Conservation (phyloP, 495 filamentous ascomycete species). For the Aspergillus ellipticus region DNA sequence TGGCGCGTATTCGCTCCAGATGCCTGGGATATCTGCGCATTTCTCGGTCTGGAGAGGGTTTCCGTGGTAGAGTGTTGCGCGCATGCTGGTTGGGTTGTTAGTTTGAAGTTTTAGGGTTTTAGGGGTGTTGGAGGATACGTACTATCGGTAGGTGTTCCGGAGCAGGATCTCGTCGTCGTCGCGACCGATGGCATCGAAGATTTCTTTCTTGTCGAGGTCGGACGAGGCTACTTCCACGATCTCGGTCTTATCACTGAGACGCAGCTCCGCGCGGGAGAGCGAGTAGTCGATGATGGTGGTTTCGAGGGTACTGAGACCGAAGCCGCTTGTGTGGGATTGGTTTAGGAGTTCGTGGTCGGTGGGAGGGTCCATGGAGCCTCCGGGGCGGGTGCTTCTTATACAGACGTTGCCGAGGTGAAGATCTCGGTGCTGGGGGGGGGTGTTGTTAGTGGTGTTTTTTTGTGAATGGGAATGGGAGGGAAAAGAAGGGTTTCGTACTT, state of each 20-base stretch:
- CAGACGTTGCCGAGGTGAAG: slow-evolving; percentile 88
- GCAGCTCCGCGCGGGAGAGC: slow-evolving; percentile 61
- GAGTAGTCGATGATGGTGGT: slow-evolving; percentile 90
- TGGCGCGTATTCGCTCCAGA: slow-evolving; percentile 46
- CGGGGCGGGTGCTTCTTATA: slow-evolving; percentile 47
- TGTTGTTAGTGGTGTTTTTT: slow-evolving; percentile 3
- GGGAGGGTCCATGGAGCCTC: slow-evolving; percentile 32
- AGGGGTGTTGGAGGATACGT: slow-evolving; percentile 21
- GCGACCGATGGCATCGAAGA: slow-evolving; percentile 42
- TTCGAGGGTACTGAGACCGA: slow-evolving; percentile 66
- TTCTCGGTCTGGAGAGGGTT: slow-evolving; percentile 30
- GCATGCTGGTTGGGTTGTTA: slow-evolving; percentile 35
- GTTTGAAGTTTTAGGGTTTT: too few species aligned
- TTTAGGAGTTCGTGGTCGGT: slow-evolving; percentile 28
- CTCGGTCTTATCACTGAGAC: slow-evolving; percentile 21
- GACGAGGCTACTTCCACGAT: slow-evolving; percentile 38
- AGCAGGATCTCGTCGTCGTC: slow-evolving; percentile 42
- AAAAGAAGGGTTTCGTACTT: slow-evolving; percentile 58
- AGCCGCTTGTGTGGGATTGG: slow-evolving; percentile 40
- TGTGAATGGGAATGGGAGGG: background rate
- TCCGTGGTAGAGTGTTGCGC: slow-evolving; percentile 36
- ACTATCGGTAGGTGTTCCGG: slow-evolving; percentile 44
- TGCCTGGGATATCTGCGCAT: slow-evolving; percentile 29
- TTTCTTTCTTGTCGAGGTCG: slow-evolving; percentile 44
- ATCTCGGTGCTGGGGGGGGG: slow-evolving; percentile 75